Evolutionary conservation across 352 stramenopile species (phyloP), one percentile per base, ranked within the genome.

Genomic region (Elongisporangium prolatum): DNA sequence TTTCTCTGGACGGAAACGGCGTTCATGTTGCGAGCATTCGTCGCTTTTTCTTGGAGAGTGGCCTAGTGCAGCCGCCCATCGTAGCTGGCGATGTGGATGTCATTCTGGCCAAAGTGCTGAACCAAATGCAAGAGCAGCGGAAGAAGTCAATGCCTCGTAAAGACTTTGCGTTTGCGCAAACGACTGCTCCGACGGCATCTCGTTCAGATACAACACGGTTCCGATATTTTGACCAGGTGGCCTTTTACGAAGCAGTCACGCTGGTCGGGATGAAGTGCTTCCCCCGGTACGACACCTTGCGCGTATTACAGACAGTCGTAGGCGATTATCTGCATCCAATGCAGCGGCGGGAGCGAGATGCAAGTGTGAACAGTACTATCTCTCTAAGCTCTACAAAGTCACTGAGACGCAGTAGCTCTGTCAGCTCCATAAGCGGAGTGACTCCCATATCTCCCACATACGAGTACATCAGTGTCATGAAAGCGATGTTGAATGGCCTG

Each of bases 201-300:
- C 16, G 21, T 13, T 56, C 38, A 2, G 75, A 88, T 17, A 64
- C 57, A 20, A 78, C 74, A 50, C 67, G 68, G 17, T 84, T 76
- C 38, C 75, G 84, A 2, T 91, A 84, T 50, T 93, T 93, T 54
- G 78, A 77, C 48, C 69, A 79, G 37, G 75, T 84, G 52, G 56
- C 74, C 16, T 93, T 91, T 57, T 89, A 86, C 25, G 80, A 93
- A 54, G 79, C 81, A 5, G 64, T 89, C 24, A 89, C 81, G 20
- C 60, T 91, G 24, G 65, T 91, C 21, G 71, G 70, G 0, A 78
- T 86, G 54, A 83, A 83, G 40, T 68, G 74, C 20, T 91, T 80
- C 57, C 77, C 84, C 9, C 69, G 83, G 2, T 74, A 72, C 11
- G 77, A 87, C 18, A 48, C 81, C 21, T 73, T 84, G 24, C 69